Percentiles rank a stretch among this genome's conserved stretches.
These are phyloP conservation scores for Euphorbia tirucalli DNA, from an alignment of 345 rosid species.

Conservation along the genomic window DNA sequence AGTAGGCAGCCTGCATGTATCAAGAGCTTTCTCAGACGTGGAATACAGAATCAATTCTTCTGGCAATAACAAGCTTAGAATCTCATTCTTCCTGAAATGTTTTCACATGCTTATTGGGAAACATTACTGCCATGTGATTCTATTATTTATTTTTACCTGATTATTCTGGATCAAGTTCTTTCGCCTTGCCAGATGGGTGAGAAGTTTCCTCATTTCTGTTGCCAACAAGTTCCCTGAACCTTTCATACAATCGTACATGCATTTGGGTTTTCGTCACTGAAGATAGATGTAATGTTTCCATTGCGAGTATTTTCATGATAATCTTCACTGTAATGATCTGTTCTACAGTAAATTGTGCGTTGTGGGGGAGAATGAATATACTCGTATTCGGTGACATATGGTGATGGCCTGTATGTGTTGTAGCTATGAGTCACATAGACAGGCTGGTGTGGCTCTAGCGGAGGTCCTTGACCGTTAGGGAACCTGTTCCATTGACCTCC, in stretches of 20 bases:
- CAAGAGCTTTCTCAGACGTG: constrained; percentile 20
- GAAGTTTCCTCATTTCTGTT: constrained; percentile 15
- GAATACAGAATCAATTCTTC: constrained; percentile 45
- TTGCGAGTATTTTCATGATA: constrained; percentile 33
- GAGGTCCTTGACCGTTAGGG: constrained; percentile 25
- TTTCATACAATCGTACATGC: constrained; percentile 51
- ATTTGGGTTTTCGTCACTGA: constrained; percentile 75
- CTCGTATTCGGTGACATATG: constrained; percentile 51
- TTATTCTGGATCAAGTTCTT: constrained; percentile 21
- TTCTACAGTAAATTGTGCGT: constrained; percentile 29
- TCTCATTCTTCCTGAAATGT: constrained; percentile 37
- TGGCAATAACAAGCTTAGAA: constrained; percentile 40
- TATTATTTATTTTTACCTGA: background rate
- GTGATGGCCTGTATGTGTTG: constrained; percentile 56
- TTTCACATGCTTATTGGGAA: constrained; percentile 30
- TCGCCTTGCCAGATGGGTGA: constrained; percentile 16
- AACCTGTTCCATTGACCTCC: constrained; percentile 32
- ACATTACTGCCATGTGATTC: constrained; percentile 13
- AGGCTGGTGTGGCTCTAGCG: constrained; percentile 31
- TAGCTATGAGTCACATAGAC: constrained; percentile 50
- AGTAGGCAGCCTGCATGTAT: constrained; percentile 1
- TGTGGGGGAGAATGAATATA: constrained; percentile 37
- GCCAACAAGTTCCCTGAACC: background rate
- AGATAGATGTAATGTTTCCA: constrained; percentile 55
- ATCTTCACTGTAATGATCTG: constrained; percentile 39